These are phyloP conservation scores for Termitomyces sp. DNA, from an alignment of 768 basidiomycete genomes.

Conservation along the genomic window DNA sequence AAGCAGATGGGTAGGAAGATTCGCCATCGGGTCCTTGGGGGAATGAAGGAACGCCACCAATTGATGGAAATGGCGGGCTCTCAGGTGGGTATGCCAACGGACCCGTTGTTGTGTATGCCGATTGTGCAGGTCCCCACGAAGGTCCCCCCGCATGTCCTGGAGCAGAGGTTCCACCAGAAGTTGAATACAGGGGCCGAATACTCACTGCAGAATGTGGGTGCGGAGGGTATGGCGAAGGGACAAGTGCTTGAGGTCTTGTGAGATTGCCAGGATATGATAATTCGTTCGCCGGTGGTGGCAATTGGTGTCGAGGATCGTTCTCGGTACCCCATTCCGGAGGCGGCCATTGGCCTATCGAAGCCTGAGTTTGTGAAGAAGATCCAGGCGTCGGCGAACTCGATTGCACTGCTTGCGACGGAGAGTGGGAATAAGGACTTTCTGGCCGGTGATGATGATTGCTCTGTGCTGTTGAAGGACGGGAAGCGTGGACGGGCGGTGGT, in stretches of 20 bases:
- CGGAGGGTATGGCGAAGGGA: conserved; percentile 19
- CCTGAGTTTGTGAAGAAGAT: conserved; percentile 4
- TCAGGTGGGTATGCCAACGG: conserved; percentile 8
- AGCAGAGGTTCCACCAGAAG: not conserved
- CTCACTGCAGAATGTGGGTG: conserved; percentile 24
- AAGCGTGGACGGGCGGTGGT: conserved; percentile 34
- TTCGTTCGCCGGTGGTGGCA: conserved; percentile 13
- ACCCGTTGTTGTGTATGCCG: conserved; percentile 5
- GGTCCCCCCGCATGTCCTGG: conserved; percentile 1
- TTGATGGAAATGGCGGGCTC: conserved; percentile 20
- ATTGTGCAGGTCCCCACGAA: conserved; percentile 6
- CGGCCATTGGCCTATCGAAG: conserved; percentile 30
- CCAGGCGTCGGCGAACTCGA: conserved; percentile 12
- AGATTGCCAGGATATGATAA: conserved; percentile 23
- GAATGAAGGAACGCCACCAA: conserved; percentile 7
- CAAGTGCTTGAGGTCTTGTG: conserved; percentile 29
- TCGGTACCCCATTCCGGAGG: conserved; percentile 39
- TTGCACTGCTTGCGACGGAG: conserved; percentile 5
- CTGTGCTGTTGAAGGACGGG: conserved; percentile 23
- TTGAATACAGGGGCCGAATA: conserved; percentile 4
- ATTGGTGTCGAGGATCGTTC: conserved; percentile 14
- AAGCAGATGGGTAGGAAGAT: conserved; percentile 11
- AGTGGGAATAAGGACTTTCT: not conserved
- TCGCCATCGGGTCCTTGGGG: conserved; percentile 5
- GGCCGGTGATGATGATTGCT: conserved; percentile 9